Base-by-base conservation (phyloP, 192 early-diverging fungal genomes). In the Coemansia sp. region DNA sequence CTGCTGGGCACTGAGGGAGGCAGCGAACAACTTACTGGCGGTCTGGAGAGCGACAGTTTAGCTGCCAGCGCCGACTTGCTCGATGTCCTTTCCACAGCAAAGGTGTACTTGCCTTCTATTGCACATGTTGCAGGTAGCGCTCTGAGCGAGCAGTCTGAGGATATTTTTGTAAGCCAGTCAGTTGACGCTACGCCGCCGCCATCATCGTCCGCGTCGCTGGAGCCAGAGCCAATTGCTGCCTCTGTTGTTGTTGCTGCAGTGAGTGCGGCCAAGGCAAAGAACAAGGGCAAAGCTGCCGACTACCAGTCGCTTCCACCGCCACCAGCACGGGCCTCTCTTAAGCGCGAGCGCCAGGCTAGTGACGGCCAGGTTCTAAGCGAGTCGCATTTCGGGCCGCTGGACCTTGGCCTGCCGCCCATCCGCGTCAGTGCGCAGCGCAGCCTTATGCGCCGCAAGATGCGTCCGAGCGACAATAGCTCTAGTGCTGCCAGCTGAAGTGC, bases 381-480 rank as follows among this genome's bases (percentile, higher is more conserved):
- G 46, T 67, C 63, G 18, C 63, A 70, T 41, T 69, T 77, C 57
- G 67, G 68, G 14, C 74, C 74, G 23, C 56, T 70, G 33, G 68
- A 66, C 35, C 63, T 77, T 15, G 74, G 74, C 5, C 48, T 77
- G 45, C 68, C 68, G 37, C 74, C 74, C 9, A 53, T 77, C n/a
- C 63, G 57, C 34, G 60, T 67, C 52, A 77, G 74, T 33, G 39
- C 68, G 8, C 63, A 77, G 55, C 74, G 66, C 26, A 38, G 53
- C 11, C 59, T 77, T 23, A 60, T 77, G 66, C 58, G 68, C 25
- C 57, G 68, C 38, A 68, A 47, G 45, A 7, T 8, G 15, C 45
- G 45, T 27, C 27, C 27, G 29, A 30, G 27, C 45, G 45, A 47
- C n/a, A n/a, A n/a, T n/a, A n/a, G n/a, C n/a, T n/a, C n/a, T n/a